Evolutionary conservation across 1,284 basidiomycete species (phyloP).

Genomic region (Fomitopsis pinicola): DNA sequence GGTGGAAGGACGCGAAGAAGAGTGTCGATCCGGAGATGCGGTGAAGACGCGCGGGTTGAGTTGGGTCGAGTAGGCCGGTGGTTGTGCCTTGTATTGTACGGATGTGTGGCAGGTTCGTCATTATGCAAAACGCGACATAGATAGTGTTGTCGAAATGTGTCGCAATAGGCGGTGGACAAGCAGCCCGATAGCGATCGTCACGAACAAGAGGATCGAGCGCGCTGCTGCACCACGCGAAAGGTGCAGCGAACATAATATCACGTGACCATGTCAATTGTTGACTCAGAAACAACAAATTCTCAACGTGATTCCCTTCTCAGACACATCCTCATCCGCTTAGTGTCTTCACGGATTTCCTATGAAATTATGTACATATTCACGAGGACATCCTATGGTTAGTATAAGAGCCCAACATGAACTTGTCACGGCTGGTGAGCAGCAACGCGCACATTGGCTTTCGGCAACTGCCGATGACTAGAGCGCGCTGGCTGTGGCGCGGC

Average conservation of each 20-base stretch:
- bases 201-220: not conserved
- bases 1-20: slow-evolving; percentile 66
- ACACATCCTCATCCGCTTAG: no score
- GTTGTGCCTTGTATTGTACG: slow-evolving; percentile 25
- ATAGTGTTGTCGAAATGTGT: not conserved
- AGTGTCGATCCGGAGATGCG: slow-evolving; percentile 50
- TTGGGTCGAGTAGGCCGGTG: slow-evolving; percentile 57
- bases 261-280: not conserved
- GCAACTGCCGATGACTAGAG: not conserved
- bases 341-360: no score
- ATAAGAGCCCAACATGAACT: no score
- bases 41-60: slow-evolving; percentile 54
- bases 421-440: no score
- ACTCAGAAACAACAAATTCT: no score
- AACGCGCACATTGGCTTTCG: not conserved
- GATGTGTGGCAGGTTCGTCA: not conserved
- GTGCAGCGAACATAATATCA: not conserved
- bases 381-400: no score
- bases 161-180: no score
- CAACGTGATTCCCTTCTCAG: no score
- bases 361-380: no score
- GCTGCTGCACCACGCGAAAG: not conserved
- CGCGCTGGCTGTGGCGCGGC: not conserved
- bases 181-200: not conserved
- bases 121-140: not conserved